Base-by-base conservation (phyloP, 2,329 filamentous ascomycete genomes). In the Exutisphaerella laricina region DNA sequence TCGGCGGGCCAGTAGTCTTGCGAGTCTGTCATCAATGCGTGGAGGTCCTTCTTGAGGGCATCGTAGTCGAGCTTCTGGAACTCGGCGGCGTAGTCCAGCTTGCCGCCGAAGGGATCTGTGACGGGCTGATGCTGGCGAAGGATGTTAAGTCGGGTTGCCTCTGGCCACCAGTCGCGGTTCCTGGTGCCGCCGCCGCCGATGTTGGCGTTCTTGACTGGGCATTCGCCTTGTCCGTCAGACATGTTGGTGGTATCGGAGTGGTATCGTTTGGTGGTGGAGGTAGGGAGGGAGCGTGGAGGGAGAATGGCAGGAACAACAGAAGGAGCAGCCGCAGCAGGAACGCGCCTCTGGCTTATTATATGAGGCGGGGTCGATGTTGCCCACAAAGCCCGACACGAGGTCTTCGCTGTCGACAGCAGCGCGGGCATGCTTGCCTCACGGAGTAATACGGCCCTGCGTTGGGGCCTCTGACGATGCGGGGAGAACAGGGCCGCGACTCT, bases 1-100 rank as follows among this genome's bases (percentile, higher is more conserved):
- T 89, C 85, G 22, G 85, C 85, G 1, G 85, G 85, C 85, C 85
- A 89, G 78, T 78, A 88, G 29, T 85, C 80, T 67, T 88, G 80
- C 2, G 83, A 88, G 62, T 86, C 79, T 39, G 84, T 88, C 80
- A 88, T 83, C 58, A 88, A 61, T 13, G 69, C 71, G n/a, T 70
- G 57, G 5, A 89, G 66, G 60, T 89, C 85, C 67, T 84, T 81
- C 78, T 88, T 88, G 55, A 88, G 66, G 18, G 68, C 82, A 48
- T 75, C 69, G 59, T 85, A 85, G 67, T 85, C 79, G 44, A 88
- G 71, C 57, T 68, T 78, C 69, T 84, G 82, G 72, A 88, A 88
- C 21, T 82, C 84, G 20, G 74, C 70, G 13, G 74, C 73, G 66
- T 89, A 89, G 70, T 88, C 77, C 58, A 87, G 86, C 48, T 74